phyloP scores from a whole-genome alignment of 768 basidiomycete genomes.

The Grammothele lineata region DNA sequence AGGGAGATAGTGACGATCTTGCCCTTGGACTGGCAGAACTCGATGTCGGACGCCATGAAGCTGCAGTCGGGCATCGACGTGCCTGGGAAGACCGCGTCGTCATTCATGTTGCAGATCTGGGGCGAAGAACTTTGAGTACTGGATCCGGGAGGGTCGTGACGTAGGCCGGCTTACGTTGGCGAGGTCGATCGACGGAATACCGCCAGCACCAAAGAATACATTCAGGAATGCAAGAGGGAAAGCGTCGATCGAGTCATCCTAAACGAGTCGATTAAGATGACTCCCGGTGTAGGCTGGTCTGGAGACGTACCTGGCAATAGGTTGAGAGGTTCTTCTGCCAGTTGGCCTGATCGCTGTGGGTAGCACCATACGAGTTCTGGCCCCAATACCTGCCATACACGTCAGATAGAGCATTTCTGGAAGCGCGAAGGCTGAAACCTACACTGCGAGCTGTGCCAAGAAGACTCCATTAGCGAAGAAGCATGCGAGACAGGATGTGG shows the following conservation, averaged over 20 bases:
- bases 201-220: slow-evolving; percentile 55
- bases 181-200: slow-evolving; percentile 54
- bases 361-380: slow-evolving; percentile 58
- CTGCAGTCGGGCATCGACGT: slow-evolving; percentile 60
- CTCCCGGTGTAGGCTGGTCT: too few species aligned
- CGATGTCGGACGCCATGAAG: slow-evolving; percentile 56
- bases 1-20: slow-evolving; percentile 37
- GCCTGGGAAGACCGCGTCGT: slow-evolving; percentile 56
- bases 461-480: neutral
- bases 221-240: slow-evolving; percentile 61
- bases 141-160: too few species aligned
- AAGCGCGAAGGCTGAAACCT: too few species aligned
- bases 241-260: slow-evolving; percentile 55
- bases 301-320: slow-evolving; percentile 45
- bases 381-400: slow-evolving; percentile 53
- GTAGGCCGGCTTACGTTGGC: slow-evolving; percentile 48
- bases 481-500: neutral
- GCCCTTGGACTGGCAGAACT: slow-evolving; percentile 50
- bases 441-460: slow-evolving; percentile 28
- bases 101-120: slow-evolving; percentile 61
- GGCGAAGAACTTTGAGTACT: neutral
- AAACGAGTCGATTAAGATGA: neutral
- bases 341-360: slow-evolving; percentile 36
- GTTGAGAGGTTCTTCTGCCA: slow-evolving; percentile 48
- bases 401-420: too few species aligned